A percentile compares a stretch with the other conserved stretches of the same genome.
phyloP scores from a whole-genome alignment of 257 asterid genomes.

The Solanum paucissectum region DNA sequence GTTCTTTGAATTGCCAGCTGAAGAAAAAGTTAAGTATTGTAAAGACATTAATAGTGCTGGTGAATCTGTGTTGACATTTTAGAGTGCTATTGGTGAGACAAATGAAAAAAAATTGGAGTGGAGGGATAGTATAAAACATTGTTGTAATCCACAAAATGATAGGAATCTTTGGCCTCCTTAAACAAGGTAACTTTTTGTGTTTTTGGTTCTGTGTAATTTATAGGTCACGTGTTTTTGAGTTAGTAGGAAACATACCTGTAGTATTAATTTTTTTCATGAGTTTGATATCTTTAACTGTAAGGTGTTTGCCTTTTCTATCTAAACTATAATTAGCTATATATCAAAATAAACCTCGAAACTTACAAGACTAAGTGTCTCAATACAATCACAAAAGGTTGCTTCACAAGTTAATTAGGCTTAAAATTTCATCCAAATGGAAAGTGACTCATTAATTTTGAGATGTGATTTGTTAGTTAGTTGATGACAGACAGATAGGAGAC shows the following conservation, averaged over 20 bases:
- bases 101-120: conserved; percentile 37
- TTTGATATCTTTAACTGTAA: too few relatives aligned
- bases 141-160: conserved; percentile 8
- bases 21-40: background rate
- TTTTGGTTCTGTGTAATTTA: background rate
- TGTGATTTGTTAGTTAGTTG: background rate
- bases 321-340: too few relatives aligned
- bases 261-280: too few relatives aligned
- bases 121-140: conserved; percentile 41
- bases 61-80: conserved; percentile 15
- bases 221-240: background rate
- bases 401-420: too few relatives aligned
- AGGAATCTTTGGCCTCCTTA: background rate
- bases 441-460: background rate
- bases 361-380: background rate
- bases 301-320: too few relatives aligned
- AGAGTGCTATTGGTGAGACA: background rate
- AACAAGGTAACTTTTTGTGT: background rate
- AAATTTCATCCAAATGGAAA: too few relatives aligned
- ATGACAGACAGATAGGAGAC: background rate
- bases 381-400: background rate
- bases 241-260: too few relatives aligned
- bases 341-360: background rate
- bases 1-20: too few relatives aligned
- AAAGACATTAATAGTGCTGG: conserved; percentile 23